Evolutionary conservation across 768 basidiomycete species (phyloP).

Genomic region (Pseudohyphozyma bogoriensis): DNA sequence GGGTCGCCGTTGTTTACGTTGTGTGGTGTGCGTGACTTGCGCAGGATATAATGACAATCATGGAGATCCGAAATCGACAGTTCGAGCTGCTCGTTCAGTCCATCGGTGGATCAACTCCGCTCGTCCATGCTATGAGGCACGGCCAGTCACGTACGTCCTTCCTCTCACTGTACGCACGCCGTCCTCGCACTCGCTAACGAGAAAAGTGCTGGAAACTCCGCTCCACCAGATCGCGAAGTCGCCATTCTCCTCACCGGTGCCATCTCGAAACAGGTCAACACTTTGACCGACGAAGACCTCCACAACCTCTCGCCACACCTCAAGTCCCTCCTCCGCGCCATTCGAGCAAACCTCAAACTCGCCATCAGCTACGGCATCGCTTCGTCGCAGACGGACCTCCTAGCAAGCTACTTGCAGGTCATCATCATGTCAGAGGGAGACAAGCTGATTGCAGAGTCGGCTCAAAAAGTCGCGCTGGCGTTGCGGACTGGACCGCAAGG

Average conservation of each 20-base stretch:
- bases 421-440: slow-evolving; percentile 56
- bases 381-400: slow-evolving; percentile 57
- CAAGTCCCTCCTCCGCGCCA: slow-evolving; percentile 47
- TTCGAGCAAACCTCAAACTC: slow-evolving; percentile 74
- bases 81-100: slow-evolving; percentile 64
- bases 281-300: slow-evolving; percentile 71
- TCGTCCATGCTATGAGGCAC: slow-evolving; percentile 68
- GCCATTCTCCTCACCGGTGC: slow-evolving; percentile 70
- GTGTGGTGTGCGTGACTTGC: neutral
- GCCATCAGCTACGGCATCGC: slow-evolving; percentile 77
- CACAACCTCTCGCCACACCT: slow-evolving; percentile 51
- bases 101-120: slow-evolving; percentile 69
- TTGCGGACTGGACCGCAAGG: slow-evolving; percentile 55
- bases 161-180: neutral
- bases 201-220: slow-evolving; percentile 32
- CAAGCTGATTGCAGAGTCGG: slow-evolving; percentile 63
- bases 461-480: slow-evolving; percentile 57
- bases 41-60: slow-evolving; percentile 61
- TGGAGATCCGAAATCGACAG: slow-evolving; percentile 43
- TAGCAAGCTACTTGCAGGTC: slow-evolving; percentile 87
- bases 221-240: slow-evolving; percentile 63
- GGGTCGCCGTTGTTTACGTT: neutral
- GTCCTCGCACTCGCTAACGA: too few species aligned
- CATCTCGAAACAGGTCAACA: slow-evolving; percentile 44
- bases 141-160: slow-evolving; percentile 40